Base-by-base conservation (phyloP, 208 protist genomes). In the Leishmania major region DNA sequence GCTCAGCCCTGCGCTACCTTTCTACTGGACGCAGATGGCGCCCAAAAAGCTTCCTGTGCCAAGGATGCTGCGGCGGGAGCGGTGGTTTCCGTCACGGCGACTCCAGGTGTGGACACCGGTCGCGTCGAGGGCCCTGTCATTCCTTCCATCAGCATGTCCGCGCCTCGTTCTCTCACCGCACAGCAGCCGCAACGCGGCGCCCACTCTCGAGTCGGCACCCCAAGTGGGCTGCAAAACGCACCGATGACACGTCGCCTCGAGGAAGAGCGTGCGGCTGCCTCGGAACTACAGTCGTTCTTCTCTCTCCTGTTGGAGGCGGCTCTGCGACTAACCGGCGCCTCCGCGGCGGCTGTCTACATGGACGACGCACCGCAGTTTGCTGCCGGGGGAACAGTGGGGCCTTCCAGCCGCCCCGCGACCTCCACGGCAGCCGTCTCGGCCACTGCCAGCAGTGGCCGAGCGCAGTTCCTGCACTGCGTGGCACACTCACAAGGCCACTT, bases 241-340 rank as follows among this genome's bases (percentile, higher is more conserved):
- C 73, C 78, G 51, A 82, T 80, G 82, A 72, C 78, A 22, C 82
- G 78, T 17, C 72, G 73, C 7, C 43, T 86, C 25, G 78, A 78
- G 28, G 87, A 93, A 40, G 69, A 83, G 49, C 84, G 83, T 15
- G 84, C 72, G 15, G 87, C 85, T 22, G 86, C 84, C 10, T 78
- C 79, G 25, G 77, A 84, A 57, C 67, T 97, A 45, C 92, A 95
- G 77, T 89, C 87, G 19, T 93, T 89, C 45, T 86, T 97, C 47
- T 90, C 87, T 79, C 45, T 97, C 3, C 81, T 95, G 75, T 84
- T 97, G 53, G 91, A 96, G 57, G 85, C 88, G 3, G 84, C 90
- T 6, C 70, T 92, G 28, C 88, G 87, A 22, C 81, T 87, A 7
- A 83, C 86, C 11, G 90, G 90, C 45, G 92, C 83, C 5, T 89